Evolutionary conservation across 2,329 filamentous ascomycete genomes (phyloP), one percentile per base, ranked within the genome.

Genomic region (Claviceps quebecensis): DNA sequence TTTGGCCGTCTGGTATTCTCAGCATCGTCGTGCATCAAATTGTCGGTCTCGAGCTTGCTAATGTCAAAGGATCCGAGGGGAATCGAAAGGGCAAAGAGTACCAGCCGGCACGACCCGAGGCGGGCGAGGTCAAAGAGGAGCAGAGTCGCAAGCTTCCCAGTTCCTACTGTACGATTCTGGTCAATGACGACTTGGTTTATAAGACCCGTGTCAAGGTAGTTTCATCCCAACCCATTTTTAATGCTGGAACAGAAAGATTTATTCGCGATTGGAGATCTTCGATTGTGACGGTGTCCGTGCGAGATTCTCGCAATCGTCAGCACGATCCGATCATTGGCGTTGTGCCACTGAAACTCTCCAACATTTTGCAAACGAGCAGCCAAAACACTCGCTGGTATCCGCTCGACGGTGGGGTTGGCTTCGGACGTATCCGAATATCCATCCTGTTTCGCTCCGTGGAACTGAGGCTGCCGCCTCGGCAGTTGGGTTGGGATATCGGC

Each of bases 251-350:
- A 0, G 93, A 98, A 63, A 80, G 85, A 13, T 97, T 97, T 60
- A 72, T 97, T 34, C 84, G 91, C 22, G 91, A 98, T 63, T 98
- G 93, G 93, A 78, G 88, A 56, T 93, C 87, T 17, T 77, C 80
- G 45, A 86, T 96, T 52, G 77, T 95, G 50, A 96, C 90, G 0
- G 76, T 97, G 48, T 86, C 87, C 1, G 89, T 96, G 16, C 84
- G 93, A 26, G 91, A 97, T 63, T 82, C 86, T 11, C 81, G 91
- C 37, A 87, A 96, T 66, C 78, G 91, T 50, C 84, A 98, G 67
- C 91, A 97, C 59, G 93, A 97, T 57, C 91, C 93, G 0, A 88
- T 98, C 54, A 80, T 97, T 36, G 93, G 93, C 41, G 86, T 97
- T 4, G 86, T 97, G 1, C 88, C 90, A 1, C 71, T 98, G 53